Base-by-base conservation (phyloP, 1,284 basidiomycete genomes). In the Ceratobasidium sp. region DNA sequence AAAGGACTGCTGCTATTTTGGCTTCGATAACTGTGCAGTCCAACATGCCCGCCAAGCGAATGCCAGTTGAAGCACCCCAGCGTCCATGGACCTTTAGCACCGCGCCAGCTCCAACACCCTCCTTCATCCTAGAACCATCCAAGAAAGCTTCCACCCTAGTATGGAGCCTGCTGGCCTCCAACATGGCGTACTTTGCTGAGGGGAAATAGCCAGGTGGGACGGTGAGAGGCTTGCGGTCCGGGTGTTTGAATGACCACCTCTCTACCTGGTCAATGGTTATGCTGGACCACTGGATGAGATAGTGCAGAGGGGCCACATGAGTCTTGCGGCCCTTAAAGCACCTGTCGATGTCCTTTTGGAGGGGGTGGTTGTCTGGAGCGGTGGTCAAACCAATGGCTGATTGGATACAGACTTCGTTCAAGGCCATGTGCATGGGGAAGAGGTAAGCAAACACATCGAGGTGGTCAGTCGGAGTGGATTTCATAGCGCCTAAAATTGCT, bases 1-100 rank as follows among this genome's bases (percentile, higher is more conserved):
- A 70, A 9, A 57, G 44, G 26, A 76, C 67, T 0, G 73, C 78
- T 28, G 70, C 78, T n/a, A 79, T 46, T 48, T 80, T 77, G 5
- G 78, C 78, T 15, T 79, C 79, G 7, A 46, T 13, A 13, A 46
- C 13, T 5, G 44, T 6, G 44, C 7, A 6, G 5, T 13, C 7
- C 5, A 13, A 13, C 7, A n/a, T 46, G 44, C 13, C 13, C n/a
- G 13, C 44, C 44, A 5, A 46, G 44, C 13, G 5, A 13, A 46
- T 6, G 5, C 44, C 44, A 5, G 13, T 13, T 6, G 44, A 46
- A 13, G 44, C 44, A 13, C 44, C 13, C 13, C 7, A 46, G 7
- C 44, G 44, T 5, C 44, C 44, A 13, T 46, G 44, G 7, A 46
- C 44, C 44, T 46, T 46, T 5, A 46, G 44, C 7, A 46, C 13